Percentiles rank a stretch among this genome's conserved stretches.
Conservation (phyloP, 805 yeast genomes). For the Cyberlindnera veronae region DNA sequence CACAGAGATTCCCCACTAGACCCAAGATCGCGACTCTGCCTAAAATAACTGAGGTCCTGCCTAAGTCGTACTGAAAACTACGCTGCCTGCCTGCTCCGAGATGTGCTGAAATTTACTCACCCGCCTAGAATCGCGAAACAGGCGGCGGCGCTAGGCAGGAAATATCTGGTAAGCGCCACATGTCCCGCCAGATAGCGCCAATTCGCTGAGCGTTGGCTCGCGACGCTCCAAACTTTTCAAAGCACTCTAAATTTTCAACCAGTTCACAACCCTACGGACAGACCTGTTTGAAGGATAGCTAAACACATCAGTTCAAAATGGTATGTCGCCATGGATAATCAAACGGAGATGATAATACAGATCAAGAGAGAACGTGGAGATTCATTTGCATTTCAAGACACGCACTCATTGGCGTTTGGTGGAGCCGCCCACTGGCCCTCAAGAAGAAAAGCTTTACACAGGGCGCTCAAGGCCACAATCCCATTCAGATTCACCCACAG, state of each 20-base stretch:
- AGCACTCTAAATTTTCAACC: constrained; percentile 14
- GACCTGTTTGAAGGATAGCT: constrained; percentile 6
- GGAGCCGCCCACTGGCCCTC: no score
- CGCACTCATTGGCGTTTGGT: no score
- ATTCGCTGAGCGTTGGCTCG: not conserved
- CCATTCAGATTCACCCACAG: no score
- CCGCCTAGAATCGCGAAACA: constrained; percentile 5
- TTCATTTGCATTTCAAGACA: not conserved
- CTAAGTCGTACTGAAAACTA: constrained; percentile 6
- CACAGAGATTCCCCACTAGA: no score
- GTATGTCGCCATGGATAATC: constrained; percentile 16
- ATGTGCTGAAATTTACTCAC: constrained; percentile 10
- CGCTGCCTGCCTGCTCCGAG: not conserved
- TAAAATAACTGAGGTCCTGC: not conserved
- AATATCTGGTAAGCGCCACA: constrained; percentile 5
- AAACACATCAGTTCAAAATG: constrained; percentile 24
- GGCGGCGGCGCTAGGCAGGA: not conserved
- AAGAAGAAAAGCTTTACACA: not conserved
- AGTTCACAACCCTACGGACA: constrained; percentile 7
- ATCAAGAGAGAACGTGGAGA: not conserved
- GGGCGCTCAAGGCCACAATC: no score
- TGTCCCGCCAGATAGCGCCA: no score
- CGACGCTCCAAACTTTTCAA: constrained; percentile 19
- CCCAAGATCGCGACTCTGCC: constrained; percentile 1
- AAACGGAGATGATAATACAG: constrained; percentile 1